Base-by-base conservation (phyloP, 805 yeast genomes). In the Alloascoidea africana region DNA sequence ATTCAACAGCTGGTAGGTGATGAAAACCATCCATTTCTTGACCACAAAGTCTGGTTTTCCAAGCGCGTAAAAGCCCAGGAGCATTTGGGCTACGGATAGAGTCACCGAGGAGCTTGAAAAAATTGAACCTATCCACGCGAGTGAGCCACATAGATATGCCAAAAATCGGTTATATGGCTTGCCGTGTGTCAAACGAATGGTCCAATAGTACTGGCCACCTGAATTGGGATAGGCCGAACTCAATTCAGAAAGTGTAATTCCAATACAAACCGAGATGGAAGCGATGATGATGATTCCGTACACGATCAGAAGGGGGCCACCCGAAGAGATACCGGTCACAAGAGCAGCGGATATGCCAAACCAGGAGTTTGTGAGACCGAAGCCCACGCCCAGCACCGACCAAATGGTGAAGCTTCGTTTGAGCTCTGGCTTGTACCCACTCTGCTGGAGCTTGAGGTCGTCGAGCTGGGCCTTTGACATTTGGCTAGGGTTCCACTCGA, bases 141-240 rank as follows among this genome's bases (percentile, higher is more conserved):
- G 60, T 5, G 72, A 60, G 13, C 77, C 77, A 45, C 76, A 66
- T 59, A 65, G 46, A 46, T 62, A 72, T 2, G 77, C 69, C 27
- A 64, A 60, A 41, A 73, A 66, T 23, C 63, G 46, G 38, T 48
- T 53, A 38, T 54, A 45, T 23, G 13, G 8, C 38, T 50, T 51
- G 38, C 61, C 62, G 5, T 76, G 76, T 4, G 76, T 71, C 38
- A 72, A 51, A 33, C 66, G 62, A 52, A 63, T 59, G 4, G 76
- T 68, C 78, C 79, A 73, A 42, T 66, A 70, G 48, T 68, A 68
- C 44, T 69, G 75, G 17, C 77, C 77, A 39, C 76, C 75, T 35
- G 76, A 71, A 40, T 66, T 63, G 3, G 77, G 77, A 50, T 62
- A 63, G 11, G 73, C 66, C 35, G 66, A 60, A 23, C 30, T 23